These are phyloP conservation scores for Candida mattraensis DNA, from an alignment of 805 yeast genomes.

Conservation along the genomic window DNA sequence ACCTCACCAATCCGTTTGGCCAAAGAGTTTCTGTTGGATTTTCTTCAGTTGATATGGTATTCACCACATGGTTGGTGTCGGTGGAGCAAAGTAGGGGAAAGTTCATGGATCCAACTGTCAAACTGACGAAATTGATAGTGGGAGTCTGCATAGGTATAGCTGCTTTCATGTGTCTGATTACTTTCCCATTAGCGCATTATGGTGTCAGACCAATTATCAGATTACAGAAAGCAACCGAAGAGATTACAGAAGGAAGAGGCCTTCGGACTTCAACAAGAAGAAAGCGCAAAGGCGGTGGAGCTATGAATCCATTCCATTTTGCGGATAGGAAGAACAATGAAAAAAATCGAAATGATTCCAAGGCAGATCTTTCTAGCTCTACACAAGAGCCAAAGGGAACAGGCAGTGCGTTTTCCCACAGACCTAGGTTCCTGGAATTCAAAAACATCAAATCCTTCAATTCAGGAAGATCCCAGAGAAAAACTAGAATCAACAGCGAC, in stretches of 20 bases:
- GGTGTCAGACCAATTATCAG: constrained; percentile 81
- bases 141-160: constrained; percentile 82
- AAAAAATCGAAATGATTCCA: no score
- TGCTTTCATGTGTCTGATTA: constrained; percentile 67
- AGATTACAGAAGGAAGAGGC: constrained; percentile 47
- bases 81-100: constrained; percentile 61
- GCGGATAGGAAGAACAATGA: no score
- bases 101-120: constrained; percentile 62
- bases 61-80: constrained; percentile 68
- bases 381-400: no score
- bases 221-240: constrained; percentile 80
- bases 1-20: constrained; percentile 37
- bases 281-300: constrained; percentile 20
- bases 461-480: no score
- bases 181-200: constrained; percentile 80
- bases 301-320: constrained; percentile 19
- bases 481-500: no score
- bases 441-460: no score
- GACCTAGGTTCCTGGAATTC: no score
- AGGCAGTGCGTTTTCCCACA: no score
- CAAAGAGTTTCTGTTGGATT: constrained; percentile 56
- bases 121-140: constrained; percentile 64
- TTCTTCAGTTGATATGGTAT: constrained; percentile 42
- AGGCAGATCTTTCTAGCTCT: no score
- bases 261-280: constrained; percentile 18